Percentiles rank a stretch among this genome's conserved stretches.
phyloP scores from a whole-genome alignment of 2,329 filamentous ascomycete species.

The Xylariaceae sp. region DNA sequence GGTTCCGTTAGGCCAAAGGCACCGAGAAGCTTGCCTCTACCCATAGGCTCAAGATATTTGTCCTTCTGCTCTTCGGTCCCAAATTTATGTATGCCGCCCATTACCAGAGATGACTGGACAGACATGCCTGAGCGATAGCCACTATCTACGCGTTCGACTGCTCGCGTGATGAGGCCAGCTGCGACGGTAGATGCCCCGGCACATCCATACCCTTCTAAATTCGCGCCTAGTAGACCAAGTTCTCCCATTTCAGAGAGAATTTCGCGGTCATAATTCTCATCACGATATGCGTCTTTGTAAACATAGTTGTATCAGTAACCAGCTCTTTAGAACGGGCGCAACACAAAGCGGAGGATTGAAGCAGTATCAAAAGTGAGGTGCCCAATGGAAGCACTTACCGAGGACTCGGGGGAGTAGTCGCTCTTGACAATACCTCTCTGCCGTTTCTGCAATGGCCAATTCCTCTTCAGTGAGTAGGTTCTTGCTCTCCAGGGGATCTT shows the following conservation, averaged over 20 bases:
- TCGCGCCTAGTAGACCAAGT: slow-evolving; percentile 81
- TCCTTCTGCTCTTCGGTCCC: slow-evolving; percentile 86
- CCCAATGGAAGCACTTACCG: slow-evolving; percentile 51
- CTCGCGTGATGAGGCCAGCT: slow-evolving; percentile 84
- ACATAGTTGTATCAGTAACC: slow-evolving; percentile 10
- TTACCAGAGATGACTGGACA: slow-evolving; percentile 87
- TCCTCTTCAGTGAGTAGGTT: slow-evolving; percentile 87
- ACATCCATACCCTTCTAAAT: slow-evolving; percentile 83
- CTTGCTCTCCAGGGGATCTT: slow-evolving; percentile 76
- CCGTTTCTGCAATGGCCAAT: slow-evolving; percentile 82
- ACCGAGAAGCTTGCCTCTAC: slow-evolving; percentile 76
- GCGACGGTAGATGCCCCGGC: slow-evolving; percentile 85
- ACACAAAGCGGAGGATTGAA: neutral
- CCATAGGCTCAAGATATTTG: slow-evolving; percentile 75
- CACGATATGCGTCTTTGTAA: slow-evolving; percentile 52
- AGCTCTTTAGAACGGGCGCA: neutral
- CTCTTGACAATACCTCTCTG: slow-evolving; percentile 92
- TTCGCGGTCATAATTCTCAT: slow-evolving; percentile 81
- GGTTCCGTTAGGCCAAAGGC: slow-evolving; percentile 91
- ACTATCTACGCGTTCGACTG: slow-evolving; percentile 86
- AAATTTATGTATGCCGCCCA: slow-evolving; percentile 89
- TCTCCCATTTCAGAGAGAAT: slow-evolving; percentile 92
- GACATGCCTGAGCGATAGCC: slow-evolving; percentile 92
- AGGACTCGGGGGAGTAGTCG: slow-evolving; percentile 80
- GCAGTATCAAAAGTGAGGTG: neutral